Conservation (phyloP, 202 grass and related monocot genomes). For the Zizania palustris region DNA sequence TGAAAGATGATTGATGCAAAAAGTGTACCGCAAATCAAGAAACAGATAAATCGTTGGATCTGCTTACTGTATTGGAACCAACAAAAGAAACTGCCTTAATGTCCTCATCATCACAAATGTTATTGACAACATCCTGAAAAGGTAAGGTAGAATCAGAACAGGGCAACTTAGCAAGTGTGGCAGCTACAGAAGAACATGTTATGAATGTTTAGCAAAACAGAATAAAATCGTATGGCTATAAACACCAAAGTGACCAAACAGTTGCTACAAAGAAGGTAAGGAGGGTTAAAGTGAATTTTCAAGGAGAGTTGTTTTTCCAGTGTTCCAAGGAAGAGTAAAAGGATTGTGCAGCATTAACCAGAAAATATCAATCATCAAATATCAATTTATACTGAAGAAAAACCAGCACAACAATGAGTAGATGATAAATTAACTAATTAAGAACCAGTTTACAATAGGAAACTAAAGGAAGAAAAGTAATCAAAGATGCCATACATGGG, state of each 20-base stretch:
- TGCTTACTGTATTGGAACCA: conserved; percentile 96
- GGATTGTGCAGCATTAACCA: background rate
- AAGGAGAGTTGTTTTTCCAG: background rate
- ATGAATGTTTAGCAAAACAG: background rate
- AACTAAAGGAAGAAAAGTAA: conserved; percentile 8
- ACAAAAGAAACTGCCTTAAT: conserved; percentile 99
- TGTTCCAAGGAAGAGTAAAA: background rate
- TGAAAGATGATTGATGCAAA: conserved; percentile 10
- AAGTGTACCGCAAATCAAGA: conserved; percentile 16
- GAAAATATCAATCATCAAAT: background rate
- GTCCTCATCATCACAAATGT: conserved; percentile 87
- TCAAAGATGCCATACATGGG: conserved; percentile 69
- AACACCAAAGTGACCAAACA: conserved; percentile 29
- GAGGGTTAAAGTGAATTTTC: background rate
- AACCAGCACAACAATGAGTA: background rate
- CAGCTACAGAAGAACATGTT: conserved; percentile 6
- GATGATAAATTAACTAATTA: background rate
- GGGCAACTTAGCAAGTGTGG: conserved; percentile 24
- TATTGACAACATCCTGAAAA: conserved; percentile 88
- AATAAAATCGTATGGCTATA: conserved; percentile 3
- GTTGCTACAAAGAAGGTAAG: conserved; percentile 9
- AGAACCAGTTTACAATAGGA: background rate
- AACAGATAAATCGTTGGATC: conserved; percentile 11
- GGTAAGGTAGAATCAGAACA: conserved; percentile 36
- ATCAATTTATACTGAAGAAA: conserved; percentile 21